These are phyloP conservation scores for Podospora bellae-mahoneyi DNA, from an alignment of 495 filamentous ascomycete species.

Conservation along the genomic window DNA sequence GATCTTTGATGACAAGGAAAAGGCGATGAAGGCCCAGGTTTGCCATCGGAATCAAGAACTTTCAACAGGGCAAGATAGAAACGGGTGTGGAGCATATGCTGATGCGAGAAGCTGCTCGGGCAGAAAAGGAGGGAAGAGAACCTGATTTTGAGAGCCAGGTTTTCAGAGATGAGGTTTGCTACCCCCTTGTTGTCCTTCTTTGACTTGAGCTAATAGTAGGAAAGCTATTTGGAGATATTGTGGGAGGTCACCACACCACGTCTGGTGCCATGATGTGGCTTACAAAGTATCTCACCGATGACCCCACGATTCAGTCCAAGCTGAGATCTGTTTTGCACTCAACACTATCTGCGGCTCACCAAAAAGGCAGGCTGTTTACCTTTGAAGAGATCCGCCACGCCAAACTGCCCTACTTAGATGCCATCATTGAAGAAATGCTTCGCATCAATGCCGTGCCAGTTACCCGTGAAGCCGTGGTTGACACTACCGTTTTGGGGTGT, in stretches of 20 bases:
- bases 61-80: not conserved
- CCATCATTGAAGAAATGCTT: conserved; percentile 32
- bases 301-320: conserved; percentile 27
- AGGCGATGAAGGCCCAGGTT: not conserved
- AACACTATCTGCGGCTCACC: conserved; percentile 18
- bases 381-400: conserved; percentile 24
- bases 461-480: conserved; percentile 30
- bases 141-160: not conserved
- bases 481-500: conserved; percentile 36
- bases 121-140: conserved; percentile 6
- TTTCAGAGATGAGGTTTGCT: conserved; percentile 3
- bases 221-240: conserved; percentile 35
- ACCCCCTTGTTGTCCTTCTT: conserved; percentile 17
- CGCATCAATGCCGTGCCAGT: conserved; percentile 24
- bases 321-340: conserved; percentile 25
- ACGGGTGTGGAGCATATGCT: conserved; percentile 4
- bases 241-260: conserved; percentile 34
- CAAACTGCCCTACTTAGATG: conserved; percentile 34
- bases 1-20: not conserved
- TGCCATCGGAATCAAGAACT: not conserved
- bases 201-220: conserved; percentile 16
- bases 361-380: conserved; percentile 20
- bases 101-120: not conserved
- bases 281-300: conserved; percentile 36
- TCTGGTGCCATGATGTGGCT: conserved; percentile 30